Percentiles rank a stretch among this genome's conserved stretches.
phyloP scores from a whole-genome alignment of 106 monocot species.

The Vanilla planifolia region DNA sequence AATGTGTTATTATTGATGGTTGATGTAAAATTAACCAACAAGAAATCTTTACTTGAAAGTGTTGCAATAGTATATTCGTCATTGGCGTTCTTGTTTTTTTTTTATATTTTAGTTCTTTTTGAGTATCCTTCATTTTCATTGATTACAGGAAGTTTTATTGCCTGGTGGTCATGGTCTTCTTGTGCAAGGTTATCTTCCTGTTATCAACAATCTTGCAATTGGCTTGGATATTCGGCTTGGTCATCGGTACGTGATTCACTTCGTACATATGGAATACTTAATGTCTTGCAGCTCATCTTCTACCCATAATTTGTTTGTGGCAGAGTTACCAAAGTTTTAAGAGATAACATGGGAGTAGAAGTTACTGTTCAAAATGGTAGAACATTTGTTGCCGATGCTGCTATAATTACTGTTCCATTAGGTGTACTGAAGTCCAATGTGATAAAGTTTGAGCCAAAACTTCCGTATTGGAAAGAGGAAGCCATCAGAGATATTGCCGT shows the following conservation, averaged over 20 bases:
- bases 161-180: constrained; percentile 97
- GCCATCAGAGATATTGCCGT: constrained; percentile 68
- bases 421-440: constrained; percentile 82
- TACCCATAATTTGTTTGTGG: constrained; percentile 14
- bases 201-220: constrained; percentile 85
- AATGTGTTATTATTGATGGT: no score
- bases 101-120: constrained; percentile 3
- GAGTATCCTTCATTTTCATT: background rate
- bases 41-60: no score
- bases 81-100: background rate
- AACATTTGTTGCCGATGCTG: constrained; percentile 76
- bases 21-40: no score
- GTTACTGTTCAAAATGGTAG: constrained; percentile 62
- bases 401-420: constrained; percentile 75
- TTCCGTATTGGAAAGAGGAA: constrained; percentile 90
- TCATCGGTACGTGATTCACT: constrained; percentile 41
- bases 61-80: no score
- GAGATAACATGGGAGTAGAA: constrained; percentile 77
- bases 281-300: background rate
- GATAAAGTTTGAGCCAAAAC: constrained; percentile 78
- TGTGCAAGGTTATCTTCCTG: constrained; percentile 90
- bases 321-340: constrained; percentile 65
- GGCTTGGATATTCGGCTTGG: constrained; percentile 77
- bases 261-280: background rate
- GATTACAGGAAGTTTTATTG: constrained; percentile 75